These are phyloP conservation scores for Stephanodiscus triporus DNA, from an alignment of 108 stramenopile species.

Conservation along the genomic window DNA sequence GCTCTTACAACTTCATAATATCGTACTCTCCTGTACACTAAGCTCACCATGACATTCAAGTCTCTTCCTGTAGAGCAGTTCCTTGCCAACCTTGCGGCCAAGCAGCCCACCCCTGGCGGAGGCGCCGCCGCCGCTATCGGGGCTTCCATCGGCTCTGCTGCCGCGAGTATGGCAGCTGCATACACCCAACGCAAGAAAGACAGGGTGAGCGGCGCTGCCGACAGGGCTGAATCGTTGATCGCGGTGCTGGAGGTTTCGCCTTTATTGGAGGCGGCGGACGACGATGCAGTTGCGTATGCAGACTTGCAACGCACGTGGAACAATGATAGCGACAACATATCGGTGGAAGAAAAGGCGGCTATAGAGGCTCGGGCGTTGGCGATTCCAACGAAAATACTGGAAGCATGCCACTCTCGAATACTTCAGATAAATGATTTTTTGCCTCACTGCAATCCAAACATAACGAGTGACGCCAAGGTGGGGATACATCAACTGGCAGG, in stretches of 20 bases:
- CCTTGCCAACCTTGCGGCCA: constrained; percentile 58
- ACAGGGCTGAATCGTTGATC: constrained; percentile 56
- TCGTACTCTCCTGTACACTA: too few relatives aligned
- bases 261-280: constrained; percentile 62
- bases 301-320: constrained; percentile 79
- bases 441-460: constrained; percentile 78
- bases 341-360: constrained; percentile 55
- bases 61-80: constrained; percentile 58
- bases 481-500: constrained; percentile 82
- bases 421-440: constrained; percentile 63
- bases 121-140: constrained; percentile 80
- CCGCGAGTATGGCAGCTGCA: constrained; percentile 74
- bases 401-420: constrained; percentile 65
- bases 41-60: constrained; percentile 39
- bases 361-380: constrained; percentile 67
- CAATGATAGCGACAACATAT: constrained; percentile 50
- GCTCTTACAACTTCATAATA: too few relatives aligned
- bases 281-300: constrained; percentile 73
- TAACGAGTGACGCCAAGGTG: constrained; percentile 80
- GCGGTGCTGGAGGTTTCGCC: constrained; percentile 46
- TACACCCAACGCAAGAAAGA: constrained; percentile 83
- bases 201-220: constrained; percentile 67
- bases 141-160: constrained; percentile 74
- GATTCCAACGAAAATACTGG: constrained; percentile 64
- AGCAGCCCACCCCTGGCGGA: constrained; percentile 82